Percentiles rank a stretch among this genome's conserved stretches.
Conservation (phyloP, 305 asterid genomes). For the Plantago rigida region DNA sequence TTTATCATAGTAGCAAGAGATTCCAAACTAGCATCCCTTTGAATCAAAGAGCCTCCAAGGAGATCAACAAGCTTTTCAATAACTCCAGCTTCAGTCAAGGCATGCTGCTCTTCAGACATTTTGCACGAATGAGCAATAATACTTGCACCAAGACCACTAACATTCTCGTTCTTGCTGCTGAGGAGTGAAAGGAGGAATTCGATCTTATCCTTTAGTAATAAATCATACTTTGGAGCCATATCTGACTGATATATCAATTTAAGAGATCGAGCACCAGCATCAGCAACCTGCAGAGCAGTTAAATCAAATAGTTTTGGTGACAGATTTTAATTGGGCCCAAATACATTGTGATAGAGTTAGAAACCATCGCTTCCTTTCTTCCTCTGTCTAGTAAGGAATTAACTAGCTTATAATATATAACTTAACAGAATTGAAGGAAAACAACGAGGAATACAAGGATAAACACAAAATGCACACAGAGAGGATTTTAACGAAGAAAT, state of each 20-base stretch:
- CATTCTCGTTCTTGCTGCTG: constrained; percentile 71
- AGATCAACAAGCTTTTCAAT: constrained; percentile 57
- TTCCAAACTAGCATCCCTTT: constrained; percentile 84
- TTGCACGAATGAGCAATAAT: constrained; percentile 79
- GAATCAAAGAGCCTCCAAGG: constrained; percentile 69
- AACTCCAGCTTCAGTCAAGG: constrained; percentile 66
- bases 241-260: constrained; percentile 84
- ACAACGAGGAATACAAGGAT: background rate
- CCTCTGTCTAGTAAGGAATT: background rate
- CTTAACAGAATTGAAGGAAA: background rate
- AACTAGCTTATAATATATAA: background rate
- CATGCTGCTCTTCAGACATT: constrained; percentile 58
- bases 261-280: constrained; percentile 88
- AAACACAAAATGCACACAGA: background rate
- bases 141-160: constrained; percentile 84
- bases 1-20: constrained; percentile 64
- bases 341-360: constrained; percentile 9
- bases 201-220: constrained; percentile 56
- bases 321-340: constrained; percentile 3
- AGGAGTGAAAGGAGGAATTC: constrained; percentile 60
- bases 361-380: background rate
- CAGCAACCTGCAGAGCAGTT: constrained; percentile 63
- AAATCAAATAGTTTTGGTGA: constrained; percentile 11
- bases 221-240: constrained; percentile 74
- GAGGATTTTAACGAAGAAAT: no score